Evolutionary conservation across 2,329 filamentous ascomycete species (phyloP), one percentile per base, ranked within the genome.

Genomic region (Fusarium drepaniforme): DNA sequence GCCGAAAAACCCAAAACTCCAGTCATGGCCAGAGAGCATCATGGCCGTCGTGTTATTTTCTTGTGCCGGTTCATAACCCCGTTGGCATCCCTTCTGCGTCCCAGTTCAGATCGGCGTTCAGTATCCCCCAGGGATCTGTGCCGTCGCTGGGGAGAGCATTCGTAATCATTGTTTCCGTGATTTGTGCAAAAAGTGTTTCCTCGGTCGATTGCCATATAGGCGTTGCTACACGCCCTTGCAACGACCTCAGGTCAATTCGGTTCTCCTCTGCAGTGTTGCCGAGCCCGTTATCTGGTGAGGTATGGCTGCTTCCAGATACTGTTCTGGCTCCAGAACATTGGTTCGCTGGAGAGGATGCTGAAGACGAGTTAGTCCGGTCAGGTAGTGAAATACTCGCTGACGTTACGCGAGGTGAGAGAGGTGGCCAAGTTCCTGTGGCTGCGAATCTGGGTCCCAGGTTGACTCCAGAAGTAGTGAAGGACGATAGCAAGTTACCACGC

Each of bases 221-320:
- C 18, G 77, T 78, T 16, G 75, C 56, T 6, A 81, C 75, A 6
- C 81, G 81, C 6, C 79, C 82, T 64, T 83, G 82, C 13, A 84
- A 80, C 8, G 78, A 70, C 30, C 82, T 75, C 33, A 83, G 63
- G 40, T 83, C 81, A 25, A 83, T 73, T 21, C 80, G 75, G 42
- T 83, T 84, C 65, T 84, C 83, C 64, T 83, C 82, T 8, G 74
- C 74, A 15, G 79, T 82, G 72, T 82, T 83, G n/a, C 82, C 82
- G n/a, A 82, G 79, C 9, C 78, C 82, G 28, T 74, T 63, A 33
- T 77, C 71, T 1, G 81, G 80, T 8, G 82, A 83, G 12, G 81
- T 80, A 40, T 82, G 77, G 37, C 77, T 81, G 70, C 81, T 82
- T 16, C 70, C 74, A 6, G 80, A 79, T 16, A 70, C 53, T 6